Percentiles rank a stretch among this genome's conserved stretches.
Conservation (phyloP, 441 rosid species). For the Pelargonium australe region DNA sequence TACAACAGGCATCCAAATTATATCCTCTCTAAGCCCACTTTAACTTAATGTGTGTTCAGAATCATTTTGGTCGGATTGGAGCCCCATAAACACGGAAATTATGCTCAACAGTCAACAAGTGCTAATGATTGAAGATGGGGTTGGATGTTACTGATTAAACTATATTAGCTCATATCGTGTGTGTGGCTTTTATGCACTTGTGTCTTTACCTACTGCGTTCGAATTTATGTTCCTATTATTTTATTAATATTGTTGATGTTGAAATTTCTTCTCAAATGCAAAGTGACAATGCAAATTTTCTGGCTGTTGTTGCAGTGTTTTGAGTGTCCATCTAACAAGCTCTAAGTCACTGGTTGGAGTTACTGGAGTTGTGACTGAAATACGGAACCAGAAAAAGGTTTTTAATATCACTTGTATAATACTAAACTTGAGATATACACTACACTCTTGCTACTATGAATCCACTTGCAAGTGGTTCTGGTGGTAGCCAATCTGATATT, state of each 20-base stretch:
- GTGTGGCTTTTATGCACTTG: too few species aligned
- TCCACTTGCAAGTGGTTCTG: background rate
- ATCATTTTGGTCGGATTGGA: too few species aligned
- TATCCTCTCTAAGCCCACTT: too few species aligned
- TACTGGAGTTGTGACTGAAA: conserved; percentile 77
- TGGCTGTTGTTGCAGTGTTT: conserved; percentile 47
- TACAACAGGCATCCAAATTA: too few species aligned
- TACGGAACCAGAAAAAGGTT: conserved; percentile 94
- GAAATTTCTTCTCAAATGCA: background rate
- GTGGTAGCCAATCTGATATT: background rate
- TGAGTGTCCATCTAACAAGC: conserved; percentile 88
- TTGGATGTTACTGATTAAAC: too few species aligned
- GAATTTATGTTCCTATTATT: background rate
- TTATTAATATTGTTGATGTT: background rate
- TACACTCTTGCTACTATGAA: background rate
- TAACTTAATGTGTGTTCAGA: too few species aligned
- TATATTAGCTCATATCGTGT: too few species aligned
- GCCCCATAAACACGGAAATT: too few species aligned
- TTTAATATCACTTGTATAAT: background rate
- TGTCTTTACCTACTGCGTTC: too few species aligned
- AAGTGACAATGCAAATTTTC: conserved; percentile 3
- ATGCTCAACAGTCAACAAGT: too few species aligned
- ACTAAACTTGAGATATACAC: background rate
- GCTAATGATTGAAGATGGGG: too few species aligned
- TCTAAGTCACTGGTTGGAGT: conserved; percentile 83